Evolutionary conservation across 1,284 basidiomycete genomes (phyloP).

Genomic region (Taiwanofungus camphoratus): DNA sequence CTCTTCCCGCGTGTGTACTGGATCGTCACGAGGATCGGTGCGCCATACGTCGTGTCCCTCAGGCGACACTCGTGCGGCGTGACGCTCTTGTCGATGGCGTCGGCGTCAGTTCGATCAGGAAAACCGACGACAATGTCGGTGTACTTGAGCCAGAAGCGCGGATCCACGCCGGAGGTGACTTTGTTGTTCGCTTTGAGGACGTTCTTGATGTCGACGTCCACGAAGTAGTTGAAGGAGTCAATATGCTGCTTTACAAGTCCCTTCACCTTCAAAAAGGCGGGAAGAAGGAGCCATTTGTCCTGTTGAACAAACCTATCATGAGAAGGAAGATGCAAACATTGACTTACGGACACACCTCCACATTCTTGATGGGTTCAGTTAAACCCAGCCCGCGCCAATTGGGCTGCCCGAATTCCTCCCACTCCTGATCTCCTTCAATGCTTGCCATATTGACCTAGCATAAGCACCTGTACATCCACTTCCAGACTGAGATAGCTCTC

Average conservation of each 20-base stretch:
- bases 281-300: slow-evolving; percentile 97
- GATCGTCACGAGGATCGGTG: slow-evolving; percentile 91
- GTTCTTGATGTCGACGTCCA: slow-evolving; percentile 95
- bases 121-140: slow-evolving; percentile 91
- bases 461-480: too few species aligned
- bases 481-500: background rate
- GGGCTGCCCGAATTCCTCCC: slow-evolving; percentile 51
- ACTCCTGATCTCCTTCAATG: slow-evolving; percentile 46
- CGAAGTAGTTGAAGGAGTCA: slow-evolving; percentile 99
- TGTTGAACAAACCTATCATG: slow-evolving; percentile 32
- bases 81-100: slow-evolving; percentile 77
- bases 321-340: background rate
- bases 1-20: slow-evolving; percentile 93
- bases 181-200: slow-evolving; percentile 93
- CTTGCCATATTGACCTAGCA: too few species aligned
- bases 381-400: slow-evolving; percentile 70
- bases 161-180: slow-evolving; percentile 95
- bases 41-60: slow-evolving; percentile 94
- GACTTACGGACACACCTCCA: slow-evolving; percentile 51
- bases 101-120: slow-evolving; percentile 84
- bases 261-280: slow-evolving; percentile 93
- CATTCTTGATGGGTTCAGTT: slow-evolving; percentile 72
- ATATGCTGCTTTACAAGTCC: slow-evolving; percentile 99
- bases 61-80: slow-evolving; percentile 98
- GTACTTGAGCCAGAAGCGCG: slow-evolving; percentile 96